phyloP scores from a whole-genome alignment of 176 grass and related monocot genomes.

The Lolium multiflorum region DNA sequence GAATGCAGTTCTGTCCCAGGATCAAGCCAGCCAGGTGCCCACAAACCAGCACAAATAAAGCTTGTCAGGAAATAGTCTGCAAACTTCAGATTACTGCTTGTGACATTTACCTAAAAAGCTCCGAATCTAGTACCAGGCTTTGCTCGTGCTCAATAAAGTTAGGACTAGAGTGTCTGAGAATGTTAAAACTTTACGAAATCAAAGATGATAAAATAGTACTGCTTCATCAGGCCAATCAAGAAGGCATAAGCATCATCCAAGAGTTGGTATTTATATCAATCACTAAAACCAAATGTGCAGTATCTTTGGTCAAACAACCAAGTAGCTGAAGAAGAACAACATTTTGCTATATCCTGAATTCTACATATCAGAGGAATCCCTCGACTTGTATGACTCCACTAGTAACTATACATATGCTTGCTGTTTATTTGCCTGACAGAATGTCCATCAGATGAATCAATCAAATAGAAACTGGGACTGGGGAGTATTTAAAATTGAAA shows the following conservation, averaged over 20 bases:
- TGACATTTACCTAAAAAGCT: background rate
- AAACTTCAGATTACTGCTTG: too few relatives aligned
- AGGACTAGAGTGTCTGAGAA: background rate
- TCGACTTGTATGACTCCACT: constrained; percentile 39
- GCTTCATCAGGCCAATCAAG: background rate
- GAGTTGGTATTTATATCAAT: constrained; percentile 4
- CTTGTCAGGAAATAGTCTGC: background rate
- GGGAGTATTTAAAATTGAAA: constrained; percentile 36
- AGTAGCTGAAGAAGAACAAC: constrained; percentile 14
- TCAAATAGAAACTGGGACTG: constrained; percentile 35
- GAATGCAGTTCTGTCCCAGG: background rate
- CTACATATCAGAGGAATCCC: constrained; percentile 34
- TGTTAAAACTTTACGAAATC: constrained; percentile 1
- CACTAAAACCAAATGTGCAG: background rate
- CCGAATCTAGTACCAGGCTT: background rate
- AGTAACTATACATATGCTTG: constrained; percentile 47
- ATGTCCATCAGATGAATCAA: constrained; percentile 52
- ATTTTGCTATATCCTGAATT: constrained; percentile 46
- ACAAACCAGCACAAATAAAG: background rate
- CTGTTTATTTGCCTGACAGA: constrained; percentile 44
- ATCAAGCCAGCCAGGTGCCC: background rate
- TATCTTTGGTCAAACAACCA: constrained; percentile 25
- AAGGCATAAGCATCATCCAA: background rate
- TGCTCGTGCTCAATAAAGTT: background rate
- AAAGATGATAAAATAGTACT: background rate